Evolutionary conservation across 192 early-diverging fungal species (phyloP).

Genomic region (Blastocladiella britannica): DNA sequence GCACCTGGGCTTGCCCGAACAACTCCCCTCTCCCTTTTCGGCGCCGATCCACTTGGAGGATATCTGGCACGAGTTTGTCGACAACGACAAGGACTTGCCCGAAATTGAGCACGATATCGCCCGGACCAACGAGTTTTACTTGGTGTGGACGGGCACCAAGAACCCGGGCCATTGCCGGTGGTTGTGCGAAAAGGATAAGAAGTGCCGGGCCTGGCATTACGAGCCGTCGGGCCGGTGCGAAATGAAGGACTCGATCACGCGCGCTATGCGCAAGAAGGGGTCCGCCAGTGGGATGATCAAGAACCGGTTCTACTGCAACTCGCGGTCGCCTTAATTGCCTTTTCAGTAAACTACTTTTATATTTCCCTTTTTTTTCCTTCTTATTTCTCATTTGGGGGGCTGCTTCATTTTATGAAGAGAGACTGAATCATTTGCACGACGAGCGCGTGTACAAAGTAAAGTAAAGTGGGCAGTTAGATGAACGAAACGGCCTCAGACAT

Average conservation of each 20-base stretch:
- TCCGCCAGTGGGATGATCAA: neutral
- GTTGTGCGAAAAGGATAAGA: neutral
- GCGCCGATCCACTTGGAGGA: neutral
- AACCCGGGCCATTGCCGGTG: neutral
- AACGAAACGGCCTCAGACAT: too few relatives aligned
- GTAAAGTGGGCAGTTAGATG: too few relatives aligned
- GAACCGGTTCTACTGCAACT: neutral
- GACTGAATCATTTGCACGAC: too few relatives aligned
- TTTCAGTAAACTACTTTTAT: too few relatives aligned
- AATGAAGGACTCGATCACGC: neutral
- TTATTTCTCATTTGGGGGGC: too few relatives aligned
- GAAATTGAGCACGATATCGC: neutral
- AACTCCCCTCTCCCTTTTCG: neutral
- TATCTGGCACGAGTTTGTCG: neutral
- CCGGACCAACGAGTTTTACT: neutral
- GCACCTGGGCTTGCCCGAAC: neutral
- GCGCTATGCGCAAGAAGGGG: neutral
- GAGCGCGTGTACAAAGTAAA: too few relatives aligned
- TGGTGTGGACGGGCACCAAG: neutral
- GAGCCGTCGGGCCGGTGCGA: neutral
- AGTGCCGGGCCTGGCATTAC: neutral
- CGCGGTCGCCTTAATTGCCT: too few relatives aligned
- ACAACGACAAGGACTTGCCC: neutral
- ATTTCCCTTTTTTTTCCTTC: too few relatives aligned
- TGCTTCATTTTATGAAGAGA: too few relatives aligned